These are phyloP conservation scores for Amniculicola lignicola DNA, from an alignment of 495 filamentous ascomycete genomes.

Conservation along the genomic window DNA sequence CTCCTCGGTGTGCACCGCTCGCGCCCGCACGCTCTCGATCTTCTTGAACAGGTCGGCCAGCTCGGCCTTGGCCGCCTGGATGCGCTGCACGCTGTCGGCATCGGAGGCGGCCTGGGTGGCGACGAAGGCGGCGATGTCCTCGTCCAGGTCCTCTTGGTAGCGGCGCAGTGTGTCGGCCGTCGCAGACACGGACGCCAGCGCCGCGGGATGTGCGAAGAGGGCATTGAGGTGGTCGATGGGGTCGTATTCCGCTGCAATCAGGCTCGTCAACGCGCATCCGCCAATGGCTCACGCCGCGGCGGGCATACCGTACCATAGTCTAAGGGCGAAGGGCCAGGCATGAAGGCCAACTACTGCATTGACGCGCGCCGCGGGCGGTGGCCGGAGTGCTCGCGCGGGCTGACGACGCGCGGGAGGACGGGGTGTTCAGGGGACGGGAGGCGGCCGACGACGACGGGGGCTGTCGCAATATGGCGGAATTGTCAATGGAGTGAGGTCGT, in stretches of 20 bases:
- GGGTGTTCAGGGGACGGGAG: not conserved
- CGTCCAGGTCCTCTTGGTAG: constrained; percentile 81
- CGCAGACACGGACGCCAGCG: constrained; percentile 70
- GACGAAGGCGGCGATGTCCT: constrained; percentile 73
- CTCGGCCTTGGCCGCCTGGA: constrained; percentile 85
- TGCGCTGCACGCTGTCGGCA: constrained; percentile 81
- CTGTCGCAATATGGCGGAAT: constrained; percentile 3
- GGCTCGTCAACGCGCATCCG: constrained; percentile 4
- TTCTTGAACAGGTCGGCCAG: constrained; percentile 87
- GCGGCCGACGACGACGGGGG: not conserved
- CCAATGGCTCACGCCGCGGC: not conserved
- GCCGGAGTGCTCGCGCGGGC: constrained; percentile 9
- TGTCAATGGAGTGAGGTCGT: constrained; percentile 13
- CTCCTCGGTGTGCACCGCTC: constrained; percentile 87
- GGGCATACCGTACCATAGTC: constrained; percentile 40
- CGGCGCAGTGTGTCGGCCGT: constrained; percentile 68
- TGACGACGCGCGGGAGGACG: not conserved
- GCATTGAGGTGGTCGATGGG: constrained; percentile 90
- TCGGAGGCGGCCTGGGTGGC: constrained; percentile 80
- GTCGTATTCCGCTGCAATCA: constrained; percentile 83
- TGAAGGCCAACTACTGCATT: constrained; percentile 32
- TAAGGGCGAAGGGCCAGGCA: constrained; percentile 36
- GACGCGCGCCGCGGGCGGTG: constrained; percentile 21
- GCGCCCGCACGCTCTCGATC: constrained; percentile 88
- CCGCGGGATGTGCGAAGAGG: constrained; percentile 88